Percentiles rank a stretch among this genome's conserved stretches.
These are phyloP conservation scores for Pseudocohnilembus persalinus DNA, from an alignment of 169 alveolate species.

Conservation along the genomic window DNA sequence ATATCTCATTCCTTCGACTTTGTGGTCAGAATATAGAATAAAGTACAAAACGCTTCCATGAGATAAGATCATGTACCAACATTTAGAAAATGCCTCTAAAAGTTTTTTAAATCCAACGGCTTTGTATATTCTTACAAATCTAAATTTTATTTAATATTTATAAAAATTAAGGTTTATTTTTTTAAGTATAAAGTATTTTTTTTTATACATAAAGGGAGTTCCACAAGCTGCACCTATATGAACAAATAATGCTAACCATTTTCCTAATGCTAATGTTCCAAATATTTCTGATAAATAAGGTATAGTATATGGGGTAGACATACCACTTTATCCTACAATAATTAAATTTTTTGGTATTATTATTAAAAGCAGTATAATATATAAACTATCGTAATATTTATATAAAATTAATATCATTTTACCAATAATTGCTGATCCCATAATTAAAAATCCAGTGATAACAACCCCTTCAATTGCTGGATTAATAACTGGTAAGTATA, in stretches of 20 bases:
- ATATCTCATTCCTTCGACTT: background rate
- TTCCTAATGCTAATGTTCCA: background rate
- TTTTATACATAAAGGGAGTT: background rate
- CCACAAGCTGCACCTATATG: background rate
- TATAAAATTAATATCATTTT: too few species aligned
- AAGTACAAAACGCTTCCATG: background rate
- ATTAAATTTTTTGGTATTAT: too few species aligned
- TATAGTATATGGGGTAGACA: too few species aligned
- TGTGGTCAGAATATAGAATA: background rate
- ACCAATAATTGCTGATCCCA: background rate
- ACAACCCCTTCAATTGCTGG: slow-evolving; percentile 41
- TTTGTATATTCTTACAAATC: background rate
- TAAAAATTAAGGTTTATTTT: background rate
- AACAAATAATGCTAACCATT: background rate
- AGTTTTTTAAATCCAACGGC: background rate
- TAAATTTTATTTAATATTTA: too few species aligned
- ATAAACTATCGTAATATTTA: too few species aligned
- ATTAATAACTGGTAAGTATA: slow-evolving; percentile 40
- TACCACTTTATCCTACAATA: too few species aligned
- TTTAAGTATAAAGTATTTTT: too few species aligned
- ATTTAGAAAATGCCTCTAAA: background rate
- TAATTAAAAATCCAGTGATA: background rate
- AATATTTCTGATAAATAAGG: too few species aligned
- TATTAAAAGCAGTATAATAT: background rate
- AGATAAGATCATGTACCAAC: background rate